Evolutionary conservation across 768 basidiomycete species (phyloP).

Genomic region (Boletus fagicola): DNA sequence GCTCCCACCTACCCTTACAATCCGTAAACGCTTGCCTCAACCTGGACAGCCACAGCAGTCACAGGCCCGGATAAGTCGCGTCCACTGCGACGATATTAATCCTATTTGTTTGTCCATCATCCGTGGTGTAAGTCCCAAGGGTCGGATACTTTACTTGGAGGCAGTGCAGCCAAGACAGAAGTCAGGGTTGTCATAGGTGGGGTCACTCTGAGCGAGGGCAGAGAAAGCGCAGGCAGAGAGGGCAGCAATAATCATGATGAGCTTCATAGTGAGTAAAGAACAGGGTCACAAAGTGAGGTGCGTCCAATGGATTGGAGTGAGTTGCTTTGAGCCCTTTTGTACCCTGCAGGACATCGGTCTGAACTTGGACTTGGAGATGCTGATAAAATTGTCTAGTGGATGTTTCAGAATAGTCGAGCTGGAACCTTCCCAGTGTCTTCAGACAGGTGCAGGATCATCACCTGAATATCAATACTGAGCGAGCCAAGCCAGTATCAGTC

Average conservation of each 20-base stretch:
- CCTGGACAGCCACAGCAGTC: too few relatives aligned
- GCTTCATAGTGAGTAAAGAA: neutral
- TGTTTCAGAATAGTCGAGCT: neutral
- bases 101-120: too few relatives aligned
- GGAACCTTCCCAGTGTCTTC: neutral
- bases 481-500: neutral
- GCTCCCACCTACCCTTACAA: neutral
- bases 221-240: too few relatives aligned
- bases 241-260: too few relatives aligned
- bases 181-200: too few relatives aligned
- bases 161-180: too few relatives aligned
- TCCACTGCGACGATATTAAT: neutral
- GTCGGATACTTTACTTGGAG: too few relatives aligned
- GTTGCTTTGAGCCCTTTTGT: neutral
- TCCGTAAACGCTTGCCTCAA: neutral
- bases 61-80: neutral
- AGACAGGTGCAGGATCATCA: neutral
- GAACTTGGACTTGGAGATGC: neutral
- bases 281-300: neutral
- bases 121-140: too few relatives aligned
- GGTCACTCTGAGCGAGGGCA: too few relatives aligned
- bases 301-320: neutral
- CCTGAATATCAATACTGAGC: too few relatives aligned
- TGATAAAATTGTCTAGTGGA: neutral
- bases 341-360: neutral